Evolutionary conservation across 2,329 filamentous ascomycete species (phyloP).

Genomic region (Diplodia scrobiculata): DNA sequence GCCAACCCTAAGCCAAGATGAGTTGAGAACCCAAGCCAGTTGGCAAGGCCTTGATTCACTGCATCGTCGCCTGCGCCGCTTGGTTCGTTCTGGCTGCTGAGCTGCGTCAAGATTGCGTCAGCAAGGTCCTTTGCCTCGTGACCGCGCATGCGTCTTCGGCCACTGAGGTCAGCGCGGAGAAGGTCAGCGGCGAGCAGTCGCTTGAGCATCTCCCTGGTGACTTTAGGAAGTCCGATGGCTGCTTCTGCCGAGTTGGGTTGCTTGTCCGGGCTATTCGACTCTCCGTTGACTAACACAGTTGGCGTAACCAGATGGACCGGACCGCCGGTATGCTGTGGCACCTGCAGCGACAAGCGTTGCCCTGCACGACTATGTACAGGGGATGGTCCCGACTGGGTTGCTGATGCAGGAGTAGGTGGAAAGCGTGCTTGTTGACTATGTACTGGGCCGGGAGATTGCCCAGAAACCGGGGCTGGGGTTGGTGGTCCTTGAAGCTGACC

Average conservation of each 20-base stretch:
- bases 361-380: conserved; percentile 38
- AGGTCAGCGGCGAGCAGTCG: conserved; percentile 52
- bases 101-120: conserved; percentile 45
- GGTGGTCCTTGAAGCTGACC: conserved; percentile 4
- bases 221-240: not conserved
- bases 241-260: conserved; percentile 28
- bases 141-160: conserved; percentile 49
- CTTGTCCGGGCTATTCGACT: conserved; percentile 33
- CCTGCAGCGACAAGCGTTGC: conserved; percentile 63
- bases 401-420: conserved; percentile 46
- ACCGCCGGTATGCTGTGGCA: conserved; percentile 63
- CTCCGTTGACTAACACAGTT: conserved; percentile 57
- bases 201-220: conserved; percentile 48
- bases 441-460: not conserved
- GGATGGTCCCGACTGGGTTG: conserved; percentile 32
- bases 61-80: conserved; percentile 33
- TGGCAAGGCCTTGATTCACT: conserved; percentile 44
- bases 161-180: conserved; percentile 50
- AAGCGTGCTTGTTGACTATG: conserved; percentile 35
- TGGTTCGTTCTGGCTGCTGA: conserved; percentile 32
- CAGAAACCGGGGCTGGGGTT: conserved; percentile 31
- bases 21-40: conserved; percentile 45
- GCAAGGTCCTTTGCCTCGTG: conserved; percentile 53
- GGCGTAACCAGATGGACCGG: conserved; percentile 65
- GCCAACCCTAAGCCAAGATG: conserved; percentile 45